Conservation (phyloP, 345 rosid species). For the Aegle marmelos region DNA sequence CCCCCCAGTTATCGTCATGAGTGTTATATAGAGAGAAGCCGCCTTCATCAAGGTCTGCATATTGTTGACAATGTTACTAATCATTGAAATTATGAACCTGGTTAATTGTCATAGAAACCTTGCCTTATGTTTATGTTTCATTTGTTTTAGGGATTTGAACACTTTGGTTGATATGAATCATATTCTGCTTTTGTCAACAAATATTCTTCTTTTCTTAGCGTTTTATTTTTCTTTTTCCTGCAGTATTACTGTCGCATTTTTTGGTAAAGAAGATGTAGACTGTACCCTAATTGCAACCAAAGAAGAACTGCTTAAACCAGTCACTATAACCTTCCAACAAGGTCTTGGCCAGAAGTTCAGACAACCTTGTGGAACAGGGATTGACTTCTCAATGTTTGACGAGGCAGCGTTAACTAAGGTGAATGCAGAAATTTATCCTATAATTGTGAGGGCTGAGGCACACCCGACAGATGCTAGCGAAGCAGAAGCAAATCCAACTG, state of each 20-base stretch:
- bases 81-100: not conserved
- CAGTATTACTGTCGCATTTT: slow-evolving; percentile 48
- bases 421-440: slow-evolving; percentile 39
- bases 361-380: slow-evolving; percentile 51
- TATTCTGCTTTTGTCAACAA: not conserved
- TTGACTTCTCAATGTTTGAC: slow-evolving; percentile 41
- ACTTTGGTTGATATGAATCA: not conserved
- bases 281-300: slow-evolving; percentile 37
- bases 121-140: not conserved
- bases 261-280: slow-evolving; percentile 41
- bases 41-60: not conserved
- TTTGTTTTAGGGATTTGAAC: not conserved
- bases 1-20: not conserved
- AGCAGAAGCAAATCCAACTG: slow-evolving; percentile 24
- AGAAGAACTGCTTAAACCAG: slow-evolving; percentile 29
- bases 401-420: slow-evolving; percentile 26
- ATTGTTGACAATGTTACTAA: not conserved
- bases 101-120: not conserved
- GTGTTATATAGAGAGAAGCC: not conserved
- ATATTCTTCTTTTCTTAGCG: not conserved
- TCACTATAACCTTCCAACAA: slow-evolving; percentile 36
- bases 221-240: not conserved
- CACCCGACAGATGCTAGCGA: slow-evolving; percentile 3
- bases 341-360: slow-evolving; percentile 55
- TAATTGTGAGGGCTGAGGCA: slow-evolving; percentile 49